Evolutionary conservation across 2,329 filamentous ascomycete genomes (phyloP), one percentile per base, ranked within the genome.

Genomic region (Colletotrichum euphorbiae): DNA sequence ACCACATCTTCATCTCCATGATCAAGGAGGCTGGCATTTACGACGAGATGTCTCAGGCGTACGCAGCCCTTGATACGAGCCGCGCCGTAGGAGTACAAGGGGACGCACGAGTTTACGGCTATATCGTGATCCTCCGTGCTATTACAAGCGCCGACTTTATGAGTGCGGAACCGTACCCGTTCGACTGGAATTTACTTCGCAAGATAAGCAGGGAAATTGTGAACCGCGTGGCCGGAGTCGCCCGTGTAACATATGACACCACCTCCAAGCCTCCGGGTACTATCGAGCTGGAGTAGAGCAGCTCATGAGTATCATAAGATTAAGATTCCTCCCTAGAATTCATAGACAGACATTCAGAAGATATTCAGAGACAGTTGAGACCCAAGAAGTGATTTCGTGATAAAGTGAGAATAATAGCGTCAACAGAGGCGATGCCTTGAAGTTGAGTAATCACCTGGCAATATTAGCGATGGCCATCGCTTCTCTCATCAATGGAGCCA

Each of bases 1-100:
- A 94, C 74, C 76, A 88, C 75, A 94, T 95, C 75, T 94, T 92
- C 80, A 93, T 94, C 72, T 84, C 85, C 70, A 89, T 90, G 85
- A 94, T 95, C 80, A 84, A 83, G 74, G 86, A 87, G 63, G 90
- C 90, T 0, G 92, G 91, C 11, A 78, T 94, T 21, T 95, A 95
- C 77, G 79, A 91, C 66, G 69, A 81, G 76, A 81, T 84, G 50
- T 76, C 78, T n/a, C 83, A 85, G 75, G 83, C 83, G 33, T 85
- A 82, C 62, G 83, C 81, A 42, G 83, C 74, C 13, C 74, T 85
- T 38, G 80, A 83, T 71, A 79, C 80, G 4, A 82, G 78, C 76
- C 28, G 28, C 28, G 79, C 80, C 19, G 81, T 83, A 6, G 80
- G 81, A 40, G 73, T 75, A 7, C 67, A 73, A 69, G 72, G 77